These are phyloP conservation scores for Ballota nigra DNA, from an alignment of 257 asterid genomes.

Conservation along the genomic window DNA sequence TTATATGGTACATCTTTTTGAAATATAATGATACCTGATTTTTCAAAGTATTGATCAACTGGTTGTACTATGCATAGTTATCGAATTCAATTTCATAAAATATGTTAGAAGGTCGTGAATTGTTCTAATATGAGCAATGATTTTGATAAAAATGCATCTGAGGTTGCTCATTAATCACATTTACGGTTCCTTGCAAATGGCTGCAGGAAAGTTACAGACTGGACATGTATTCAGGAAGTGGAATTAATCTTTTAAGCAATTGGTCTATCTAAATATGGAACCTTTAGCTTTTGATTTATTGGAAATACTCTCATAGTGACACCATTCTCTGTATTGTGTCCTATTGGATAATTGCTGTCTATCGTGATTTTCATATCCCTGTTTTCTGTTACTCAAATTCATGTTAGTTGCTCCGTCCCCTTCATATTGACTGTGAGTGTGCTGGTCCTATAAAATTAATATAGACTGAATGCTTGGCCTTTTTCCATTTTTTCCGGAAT, in stretches of 20 bases:
- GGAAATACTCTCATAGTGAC: conserved; percentile 39
- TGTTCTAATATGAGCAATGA: conserved; percentile 40
- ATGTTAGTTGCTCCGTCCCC: conserved; percentile 43
- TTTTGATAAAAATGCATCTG: conserved; percentile 28
- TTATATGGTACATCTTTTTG: neutral
- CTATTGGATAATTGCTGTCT: conserved; percentile 40
- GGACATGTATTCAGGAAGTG: conserved; percentile 72
- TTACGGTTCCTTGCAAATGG: conserved; percentile 68
- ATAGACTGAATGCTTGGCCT: conserved; percentile 46
- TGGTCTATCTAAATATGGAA: conserved; percentile 54
- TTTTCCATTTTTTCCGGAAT: conserved; percentile 40
- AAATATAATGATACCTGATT: neutral
- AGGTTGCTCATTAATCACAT: conserved; percentile 47
- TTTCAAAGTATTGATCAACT: conserved; percentile 38
- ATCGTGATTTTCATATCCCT: conserved; percentile 40
- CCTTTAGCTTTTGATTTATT: conserved; percentile 42
- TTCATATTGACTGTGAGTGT: conserved; percentile 49
- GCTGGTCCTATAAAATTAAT: conserved; percentile 46
- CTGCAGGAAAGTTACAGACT: conserved; percentile 86
- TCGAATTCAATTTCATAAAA: conserved; percentile 17
- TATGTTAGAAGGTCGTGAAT: conserved; percentile 20
- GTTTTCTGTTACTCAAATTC: conserved; percentile 43
- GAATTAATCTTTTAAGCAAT: conserved; percentile 47
- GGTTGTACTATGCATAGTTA: conserved; percentile 1
- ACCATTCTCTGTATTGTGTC: conserved; percentile 44